Evolutionary conservation across 495 filamentous ascomycete genomes (phyloP), one percentile per base, ranked within the genome.

Genomic region (Aspergillus asperescens): DNA sequence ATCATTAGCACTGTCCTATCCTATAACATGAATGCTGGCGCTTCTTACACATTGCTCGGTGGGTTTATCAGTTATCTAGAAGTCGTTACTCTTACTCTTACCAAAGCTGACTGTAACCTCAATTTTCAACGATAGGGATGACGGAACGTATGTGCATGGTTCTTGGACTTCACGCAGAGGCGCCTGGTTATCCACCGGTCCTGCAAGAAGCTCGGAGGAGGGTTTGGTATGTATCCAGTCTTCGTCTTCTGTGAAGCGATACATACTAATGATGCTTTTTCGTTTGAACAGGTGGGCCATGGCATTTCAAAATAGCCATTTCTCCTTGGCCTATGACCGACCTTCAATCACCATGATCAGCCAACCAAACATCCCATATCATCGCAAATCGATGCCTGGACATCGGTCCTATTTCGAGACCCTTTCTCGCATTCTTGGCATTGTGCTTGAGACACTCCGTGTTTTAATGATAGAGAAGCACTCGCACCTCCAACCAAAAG

Each of bases 21-120:
- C 25, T 83, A 83, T 61, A 82, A 81, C 53, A 81, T 84, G 79
- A 84, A 82, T 44, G 77, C 81, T 25, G 81, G 80, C 12, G 77
- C 78, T n/a, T 78, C 79, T 7, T 84, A 81, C 65, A 77, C 76
- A 18, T 62, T 84, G 49, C 73, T 82, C 18, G 78, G 78, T 74
- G 65, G 53, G 70, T 63, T 13, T 25, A 18, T 13, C 25, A 39
- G 22, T 25, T 24, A 16, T 18, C 9, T 15, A n/a, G n/a, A n/a
- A n/a, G n/a, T n/a, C n/a, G n/a, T n/a, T n/a, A n/a, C n/a, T n/a
- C n/a, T n/a, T n/a, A n/a, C n/a, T n/a, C n/a, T 20, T 7, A 8
- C 16, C 19, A 34, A 32, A 28, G 28, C 31, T 58, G 40, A 52
- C 50, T 24, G 32, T 52, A 23, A 10, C 46, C 25, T 41, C 22